Percentiles rank a stretch among this genome's conserved stretches.
phyloP scores from a whole-genome alignment of 345 rosid genomes.

The Balakata baccata region DNA sequence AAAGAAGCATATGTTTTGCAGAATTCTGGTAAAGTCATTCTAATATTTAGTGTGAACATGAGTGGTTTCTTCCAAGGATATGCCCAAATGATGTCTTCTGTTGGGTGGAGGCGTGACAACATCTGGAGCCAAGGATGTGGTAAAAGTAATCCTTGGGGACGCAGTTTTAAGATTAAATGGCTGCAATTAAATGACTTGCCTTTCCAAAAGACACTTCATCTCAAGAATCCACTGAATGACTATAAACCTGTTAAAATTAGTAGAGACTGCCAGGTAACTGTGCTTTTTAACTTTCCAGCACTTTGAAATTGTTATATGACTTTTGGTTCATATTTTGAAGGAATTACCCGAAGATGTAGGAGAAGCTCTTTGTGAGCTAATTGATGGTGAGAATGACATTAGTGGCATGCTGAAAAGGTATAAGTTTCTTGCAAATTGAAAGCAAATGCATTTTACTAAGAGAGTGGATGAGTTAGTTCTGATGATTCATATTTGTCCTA shows the following conservation, averaged over 20 bases:
- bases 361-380: conserved; percentile 86
- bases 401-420: conserved; percentile 54
- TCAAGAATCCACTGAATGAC: conserved; percentile 89
- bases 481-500: conserved; percentile 31
- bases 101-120: conserved; percentile 88
- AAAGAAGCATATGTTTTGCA: conserved; percentile 47
- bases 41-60: conserved; percentile 96
- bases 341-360: conserved; percentile 86
- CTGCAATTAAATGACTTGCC: conserved; percentile 75
- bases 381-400: conserved; percentile 56
- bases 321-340: conserved; percentile 34
- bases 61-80: conserved; percentile 99
- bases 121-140: conserved; percentile 90
- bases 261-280: conserved; percentile 89
- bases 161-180: conserved; percentile 92
- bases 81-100: conserved; percentile 90
- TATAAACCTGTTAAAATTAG: conserved; percentile 95
- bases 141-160: conserved; percentile 87
- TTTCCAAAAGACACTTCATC: conserved; percentile 92
- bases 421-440: conserved; percentile 10
- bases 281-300: conserved; percentile 11
- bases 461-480: conserved; percentile 15
- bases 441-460: conserved; percentile 10
- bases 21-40: conserved; percentile 77
- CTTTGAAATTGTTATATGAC: conserved; percentile 8